Conservation (phyloP, 2,329 filamentous ascomycete genomes). For the Zasmidium citrigriseum region DNA sequence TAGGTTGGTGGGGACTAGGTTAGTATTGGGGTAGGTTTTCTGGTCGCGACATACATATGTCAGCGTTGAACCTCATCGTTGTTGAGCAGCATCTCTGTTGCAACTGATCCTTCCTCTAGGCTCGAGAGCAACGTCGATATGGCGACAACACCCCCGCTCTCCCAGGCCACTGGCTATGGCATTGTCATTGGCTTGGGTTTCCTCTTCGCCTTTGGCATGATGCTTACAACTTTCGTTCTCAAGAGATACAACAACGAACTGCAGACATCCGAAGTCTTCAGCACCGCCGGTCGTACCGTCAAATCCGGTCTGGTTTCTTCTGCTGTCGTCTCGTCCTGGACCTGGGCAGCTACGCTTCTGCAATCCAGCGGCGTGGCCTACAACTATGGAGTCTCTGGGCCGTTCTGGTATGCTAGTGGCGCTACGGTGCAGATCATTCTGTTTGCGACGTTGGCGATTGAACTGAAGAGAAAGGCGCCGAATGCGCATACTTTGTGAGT, state of each 20-base stretch:
- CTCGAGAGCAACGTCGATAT: slow-evolving; percentile 7
- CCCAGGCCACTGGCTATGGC: slow-evolving; percentile 72
- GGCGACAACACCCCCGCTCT: slow-evolving; percentile 38
- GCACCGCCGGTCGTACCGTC: slow-evolving; percentile 81
- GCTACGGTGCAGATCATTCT: slow-evolving; percentile 85
- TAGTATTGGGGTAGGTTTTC: neutral
- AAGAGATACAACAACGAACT: slow-evolving; percentile 73
- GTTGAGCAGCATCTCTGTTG: too few relatives aligned
- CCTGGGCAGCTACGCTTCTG: slow-evolving; percentile 66
- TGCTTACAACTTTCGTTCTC: slow-evolving; percentile 69
- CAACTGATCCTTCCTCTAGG: neutral
- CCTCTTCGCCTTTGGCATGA: slow-evolving; percentile 74
- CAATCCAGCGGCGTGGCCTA: slow-evolving; percentile 76
- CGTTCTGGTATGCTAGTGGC: slow-evolving; percentile 66
- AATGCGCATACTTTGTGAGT: slow-evolving; percentile 68
- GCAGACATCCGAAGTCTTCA: slow-evolving; percentile 92
- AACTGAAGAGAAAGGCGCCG: slow-evolving; percentile 81
- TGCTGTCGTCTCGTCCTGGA: slow-evolving; percentile 92
- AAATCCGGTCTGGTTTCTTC: slow-evolving; percentile 86
- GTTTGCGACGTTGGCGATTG: slow-evolving; percentile 87
- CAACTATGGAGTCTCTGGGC: slow-evolving; percentile 62
- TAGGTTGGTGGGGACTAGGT: neutral
- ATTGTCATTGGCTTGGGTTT: slow-evolving; percentile 74
- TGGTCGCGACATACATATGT: neutral
- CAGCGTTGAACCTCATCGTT: too few relatives aligned